Conservation (phyloP, 352 stramenopile species). For the Phytopythium delawarense region DNA sequence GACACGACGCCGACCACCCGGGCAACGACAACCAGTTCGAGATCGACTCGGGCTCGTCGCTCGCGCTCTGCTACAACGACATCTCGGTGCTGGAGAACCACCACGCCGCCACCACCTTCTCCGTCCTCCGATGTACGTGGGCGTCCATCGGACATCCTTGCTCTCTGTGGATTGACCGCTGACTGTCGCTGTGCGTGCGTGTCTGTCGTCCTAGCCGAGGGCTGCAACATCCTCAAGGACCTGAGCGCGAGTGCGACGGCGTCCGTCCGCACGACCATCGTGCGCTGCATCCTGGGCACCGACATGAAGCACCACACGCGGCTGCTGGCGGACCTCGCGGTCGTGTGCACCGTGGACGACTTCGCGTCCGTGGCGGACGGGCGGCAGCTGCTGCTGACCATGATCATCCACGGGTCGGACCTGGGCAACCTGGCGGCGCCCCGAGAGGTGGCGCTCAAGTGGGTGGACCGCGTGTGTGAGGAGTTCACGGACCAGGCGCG, state of each 20-base stretch:
- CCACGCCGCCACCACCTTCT: constrained; percentile 76
- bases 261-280: constrained; percentile 51
- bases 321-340: constrained; percentile 45
- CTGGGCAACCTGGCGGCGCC: constrained; percentile 56
- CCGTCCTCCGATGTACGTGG: constrained; percentile 46
- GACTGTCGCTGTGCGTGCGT: constrained; percentile 4
- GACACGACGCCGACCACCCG: constrained; percentile 86
- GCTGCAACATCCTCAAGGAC: constrained; percentile 57
- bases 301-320: constrained; percentile 85
- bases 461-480: constrained; percentile 66
- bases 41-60: constrained; percentile 62
- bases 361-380: constrained; percentile 61
- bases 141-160: no score
- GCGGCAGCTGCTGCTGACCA: constrained; percentile 72
- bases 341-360: constrained; percentile 34
- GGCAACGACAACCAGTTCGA: constrained; percentile 90
- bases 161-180: background rate
- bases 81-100: constrained; percentile 88
- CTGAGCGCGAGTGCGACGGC: constrained; percentile 40
- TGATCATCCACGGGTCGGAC: constrained; percentile 81
- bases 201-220: constrained; percentile 20
- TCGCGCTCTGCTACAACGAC: constrained; percentile 90
- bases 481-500: constrained; percentile 79
- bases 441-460: constrained; percentile 45
- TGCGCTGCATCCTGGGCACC: constrained; percentile 74